A percentile compares a stretch with the other conserved stretches of the same genome.
Evolutionary conservation across 345 rosid species (phyloP).

Genomic region (Citrus hindsii): DNA sequence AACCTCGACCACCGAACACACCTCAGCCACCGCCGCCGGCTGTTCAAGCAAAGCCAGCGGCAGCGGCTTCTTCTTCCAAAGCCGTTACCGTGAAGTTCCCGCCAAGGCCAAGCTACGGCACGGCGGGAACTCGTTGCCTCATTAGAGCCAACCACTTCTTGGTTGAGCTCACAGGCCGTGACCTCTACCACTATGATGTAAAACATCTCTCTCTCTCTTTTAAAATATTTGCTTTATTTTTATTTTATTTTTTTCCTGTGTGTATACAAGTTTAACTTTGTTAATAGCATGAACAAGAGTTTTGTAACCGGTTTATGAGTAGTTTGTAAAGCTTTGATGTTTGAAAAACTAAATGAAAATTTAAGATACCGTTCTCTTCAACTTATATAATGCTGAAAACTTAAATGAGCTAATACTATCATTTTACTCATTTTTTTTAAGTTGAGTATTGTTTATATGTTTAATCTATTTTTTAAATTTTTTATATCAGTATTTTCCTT

Average conservation of each 20-base stretch:
- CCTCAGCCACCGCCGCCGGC: not conserved
- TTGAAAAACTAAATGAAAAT: not conserved
- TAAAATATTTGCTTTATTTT: not conserved
- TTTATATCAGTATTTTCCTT: not conserved
- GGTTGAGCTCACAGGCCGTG: conserved; percentile 47
- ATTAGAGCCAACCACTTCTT: conserved; percentile 56
- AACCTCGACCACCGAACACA: not conserved
- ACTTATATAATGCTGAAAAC: not conserved
- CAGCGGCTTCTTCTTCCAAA: conserved; percentile 14
- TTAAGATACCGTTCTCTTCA: not conserved
- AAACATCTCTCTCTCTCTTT: not conserved
- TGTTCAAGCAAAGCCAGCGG: not conserved
- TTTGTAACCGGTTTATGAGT: not conserved
- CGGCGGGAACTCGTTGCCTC: conserved; percentile 33
- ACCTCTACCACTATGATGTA: conserved; percentile 53
- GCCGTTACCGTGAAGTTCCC: conserved; percentile 44
- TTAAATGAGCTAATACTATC: not conserved
- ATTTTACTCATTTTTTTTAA: not conserved
- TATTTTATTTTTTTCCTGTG: too few species aligned
- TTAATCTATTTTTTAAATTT: not conserved
- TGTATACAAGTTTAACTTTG: not conserved
- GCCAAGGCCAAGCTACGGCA: conserved; percentile 51
- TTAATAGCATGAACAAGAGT: not conserved
- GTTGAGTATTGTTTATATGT: not conserved
- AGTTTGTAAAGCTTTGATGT: not conserved